Base-by-base conservation (phyloP, 176 grass and related monocot genomes). In the Carex pumila region DNA sequence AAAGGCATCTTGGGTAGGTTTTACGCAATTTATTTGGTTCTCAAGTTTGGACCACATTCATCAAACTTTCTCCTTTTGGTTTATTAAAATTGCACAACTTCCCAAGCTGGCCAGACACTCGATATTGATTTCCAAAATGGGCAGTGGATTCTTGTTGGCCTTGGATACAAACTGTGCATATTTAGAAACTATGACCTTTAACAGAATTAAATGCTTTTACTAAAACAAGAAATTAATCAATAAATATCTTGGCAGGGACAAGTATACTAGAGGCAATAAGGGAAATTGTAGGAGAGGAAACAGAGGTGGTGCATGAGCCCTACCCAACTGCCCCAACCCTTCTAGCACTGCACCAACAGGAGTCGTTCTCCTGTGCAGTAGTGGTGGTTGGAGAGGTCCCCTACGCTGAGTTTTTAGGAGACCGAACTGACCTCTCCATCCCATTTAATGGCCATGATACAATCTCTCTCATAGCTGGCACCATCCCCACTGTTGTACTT, bases 221-320 rank as follows among this genome's bases (percentile, higher is more conserved):
- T 71, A 14, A 59, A 88, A 54, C 34, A 88, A 82, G 45, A 22
- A 79, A 79, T 53, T 58, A 65, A 41, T 61, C 1, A 72, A 19
- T 37, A 84, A 84, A 29, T 62, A 32, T 78, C 73, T 57, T 58
- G 85, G 79, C 85, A 99, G 91, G 93, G 66, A 95, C 91, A 36
- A 95, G 68, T 79, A 88, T 99, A 73, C 89, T 99, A 81, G 93
- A 94, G 80, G 96, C 91, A 25, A 84, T 95, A 83, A 85, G 65
- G 66, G 81, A 88, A 90, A 83, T 83, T 0, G 31, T 88, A 32
- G 91, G 87, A 79, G 54, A 65, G 36, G 86, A 90, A 85, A 95
- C 89, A 32, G 89, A 99, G 89, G 89, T 95, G 56, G 80, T 90
- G 65, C 84, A 86, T 39, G 86, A 95, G 71, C n/a, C 88, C 79